phyloP scores from a whole-genome alignment of 2,329 filamentous ascomycete genomes.

The Tolypocladium album region DNA sequence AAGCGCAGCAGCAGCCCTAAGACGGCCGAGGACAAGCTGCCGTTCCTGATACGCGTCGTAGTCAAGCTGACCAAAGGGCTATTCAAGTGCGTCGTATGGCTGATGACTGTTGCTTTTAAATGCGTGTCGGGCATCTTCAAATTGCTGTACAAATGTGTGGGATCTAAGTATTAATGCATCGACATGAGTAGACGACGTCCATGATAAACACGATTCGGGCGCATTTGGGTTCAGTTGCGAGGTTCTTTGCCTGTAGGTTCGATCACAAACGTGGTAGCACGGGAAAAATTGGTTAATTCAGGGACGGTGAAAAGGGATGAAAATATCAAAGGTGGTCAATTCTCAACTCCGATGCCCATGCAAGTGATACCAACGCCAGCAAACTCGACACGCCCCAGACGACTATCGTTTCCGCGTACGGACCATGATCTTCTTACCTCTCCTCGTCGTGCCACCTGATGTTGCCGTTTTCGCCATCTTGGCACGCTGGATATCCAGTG shows the following conservation, averaged over 20 bases:
- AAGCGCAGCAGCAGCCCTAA: slow-evolving; percentile 24
- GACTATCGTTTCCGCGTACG: slow-evolving; percentile 48
- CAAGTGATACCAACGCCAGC: not conserved
- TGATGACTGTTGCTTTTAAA: slow-evolving; percentile 44
- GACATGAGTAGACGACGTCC: not conserved
- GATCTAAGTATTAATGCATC: slow-evolving; percentile 26
- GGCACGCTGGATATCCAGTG: slow-evolving; percentile 47
- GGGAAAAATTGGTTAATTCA: too few species aligned
- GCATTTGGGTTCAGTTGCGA: not conserved
- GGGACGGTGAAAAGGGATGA: not conserved
- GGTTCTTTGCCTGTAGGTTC: not conserved
- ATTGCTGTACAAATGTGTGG: slow-evolving; percentile 39
- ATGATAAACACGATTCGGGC: not conserved
- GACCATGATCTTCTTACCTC: slow-evolving; percentile 52
- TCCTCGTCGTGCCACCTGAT: slow-evolving; percentile 46
- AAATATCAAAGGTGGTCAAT: not conserved
- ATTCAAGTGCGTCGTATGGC: slow-evolving; percentile 50
- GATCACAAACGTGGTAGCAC: not conserved
- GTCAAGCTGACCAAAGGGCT: slow-evolving; percentile 40
- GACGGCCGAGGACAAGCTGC: slow-evolving; percentile 36
- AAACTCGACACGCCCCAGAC: not conserved
- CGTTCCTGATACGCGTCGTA: slow-evolving; percentile 34
- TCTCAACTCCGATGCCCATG: not conserved
- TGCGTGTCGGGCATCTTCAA: slow-evolving; percentile 38
- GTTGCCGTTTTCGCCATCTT: slow-evolving; percentile 57